phyloP scores from a whole-genome alignment of 306 rosid genomes.

The Fragaria ananassa region DNA sequence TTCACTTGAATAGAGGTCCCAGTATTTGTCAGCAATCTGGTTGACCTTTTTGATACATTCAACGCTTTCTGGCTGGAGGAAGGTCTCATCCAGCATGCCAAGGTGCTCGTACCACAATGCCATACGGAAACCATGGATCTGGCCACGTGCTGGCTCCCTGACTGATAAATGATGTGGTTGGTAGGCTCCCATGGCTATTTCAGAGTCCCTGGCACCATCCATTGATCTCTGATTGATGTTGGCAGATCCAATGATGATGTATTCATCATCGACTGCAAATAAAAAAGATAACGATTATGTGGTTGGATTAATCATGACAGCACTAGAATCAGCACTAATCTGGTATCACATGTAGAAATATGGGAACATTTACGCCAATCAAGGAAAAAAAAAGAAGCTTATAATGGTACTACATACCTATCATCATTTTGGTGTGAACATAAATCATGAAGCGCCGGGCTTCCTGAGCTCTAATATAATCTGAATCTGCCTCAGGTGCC shows the following conservation, averaged over 20 bases:
- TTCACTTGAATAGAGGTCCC: conserved; percentile 48
- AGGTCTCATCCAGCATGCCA: conserved; percentile 43
- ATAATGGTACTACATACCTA: conserved; percentile 25
- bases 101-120: conserved; percentile 49
- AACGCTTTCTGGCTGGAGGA: conserved; percentile 39
- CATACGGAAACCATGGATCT: conserved; percentile 50
- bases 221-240: conserved; percentile 55
- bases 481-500: conserved; percentile 33
- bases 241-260: conserved; percentile 55
- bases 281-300: background rate
- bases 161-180: conserved; percentile 43
- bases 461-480: conserved; percentile 38
- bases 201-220: conserved; percentile 52
- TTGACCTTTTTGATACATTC: conserved; percentile 41
- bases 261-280: conserved; percentile 47
- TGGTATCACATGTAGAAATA: background rate
- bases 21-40: conserved; percentile 44
- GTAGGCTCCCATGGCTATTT: conserved; percentile 53
- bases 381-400: background rate
- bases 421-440: conserved; percentile 55
- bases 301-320: background rate
- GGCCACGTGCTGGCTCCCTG: conserved; percentile 46
- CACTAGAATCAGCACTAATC: background rate
- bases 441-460: conserved; percentile 51
- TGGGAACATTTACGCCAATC: background rate